Conservation (phyloP, 2,329 filamentous ascomycete genomes). For the Exophiala aquamarina region DNA sequence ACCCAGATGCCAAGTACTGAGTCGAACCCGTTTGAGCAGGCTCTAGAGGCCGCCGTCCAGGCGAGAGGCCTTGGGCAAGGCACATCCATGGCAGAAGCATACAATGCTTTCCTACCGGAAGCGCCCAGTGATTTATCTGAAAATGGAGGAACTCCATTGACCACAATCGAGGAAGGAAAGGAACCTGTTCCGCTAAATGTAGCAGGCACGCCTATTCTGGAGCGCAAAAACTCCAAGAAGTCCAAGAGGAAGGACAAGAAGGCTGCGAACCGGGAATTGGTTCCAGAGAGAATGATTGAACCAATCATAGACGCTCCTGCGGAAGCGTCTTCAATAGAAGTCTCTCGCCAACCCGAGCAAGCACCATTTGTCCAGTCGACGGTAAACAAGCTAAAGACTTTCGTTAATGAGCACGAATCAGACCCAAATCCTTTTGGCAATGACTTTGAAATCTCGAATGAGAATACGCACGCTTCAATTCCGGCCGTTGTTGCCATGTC, state of each 20-base stretch:
- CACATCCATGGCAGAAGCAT: constrained; percentile 18
- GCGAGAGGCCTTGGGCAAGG: constrained; percentile 21
- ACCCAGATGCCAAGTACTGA: no score
- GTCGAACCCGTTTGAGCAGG: constrained; percentile 19
- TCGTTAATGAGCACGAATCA: background rate
- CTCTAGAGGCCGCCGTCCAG: constrained; percentile 22
- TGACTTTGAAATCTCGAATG: constrained; percentile 15
- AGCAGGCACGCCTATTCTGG: background rate
- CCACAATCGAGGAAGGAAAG: constrained; percentile 16
- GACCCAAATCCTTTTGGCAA: constrained; percentile 19
- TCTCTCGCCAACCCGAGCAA: no score
- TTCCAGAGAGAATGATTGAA: no score
- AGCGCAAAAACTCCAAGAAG: constrained; percentile 21
- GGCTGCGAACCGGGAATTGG: background rate
- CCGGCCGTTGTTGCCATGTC: background rate
- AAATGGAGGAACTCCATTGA: constrained; percentile 4
- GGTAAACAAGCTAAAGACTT: background rate
- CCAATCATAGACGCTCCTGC: no score
- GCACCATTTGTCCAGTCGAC: background rate
- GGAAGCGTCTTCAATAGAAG: no score
- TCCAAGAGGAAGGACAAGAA: constrained; percentile 25
- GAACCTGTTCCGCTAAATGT: constrained; percentile 4
- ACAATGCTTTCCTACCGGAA: constrained; percentile 23
- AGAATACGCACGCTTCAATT: background rate
- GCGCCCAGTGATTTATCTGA: constrained; percentile 9